Base-by-base conservation (phyloP, 129 eudicot genomes). In the Glebionis coronaria region DNA sequence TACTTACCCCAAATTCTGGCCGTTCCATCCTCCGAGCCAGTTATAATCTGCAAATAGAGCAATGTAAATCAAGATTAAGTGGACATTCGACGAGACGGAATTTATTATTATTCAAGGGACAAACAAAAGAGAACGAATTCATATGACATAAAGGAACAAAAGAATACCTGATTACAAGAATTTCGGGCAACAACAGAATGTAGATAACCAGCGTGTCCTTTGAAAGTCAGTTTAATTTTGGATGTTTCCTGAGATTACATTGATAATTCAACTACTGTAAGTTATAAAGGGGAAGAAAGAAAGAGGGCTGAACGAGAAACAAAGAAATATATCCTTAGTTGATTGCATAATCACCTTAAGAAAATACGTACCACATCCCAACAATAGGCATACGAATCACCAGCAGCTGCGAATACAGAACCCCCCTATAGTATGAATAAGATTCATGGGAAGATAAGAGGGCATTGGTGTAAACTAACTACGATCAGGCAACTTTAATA, bases 11-110 rank as follows among this genome's bases (percentile, higher is more conserved):
- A 94, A 66, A 94, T 79, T 75, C 97, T 79, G 60, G 93, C 88
- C 28, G 97, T 84, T 67, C 97, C 97, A 65, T 94, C 99, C 83
- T 94, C 99, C 44, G 99, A 94, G 28, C 99, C 97, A 56, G 97
- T 89, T 67, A 94, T 77, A 51, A 94, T 82, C 99, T 93, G 83
- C 61, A 80, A 81, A 73, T 25, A 61, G 59, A 69, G 74, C 61
- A 67, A 46, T 21, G 68, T n/a, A 31, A 57, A 62, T 38, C 69
- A 64, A 49, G 35, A 73, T 20, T 54, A 31, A 74, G 62, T 65
- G 7, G 14, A 7, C 19, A 75, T 4, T 31, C 40, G 40, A 4
- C 7, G 40, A 31, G 40, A 31, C 5, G 40, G 7, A 31, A 31
- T 31, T 31, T 9, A 31, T 6, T 31, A 6, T 31, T n/a, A 31